Percentiles rank a stretch among this genome's conserved stretches.
Evolutionary conservation across 129 eudicot genomes (phyloP).

Genomic region (Smallanthus sonchifolius): DNA sequence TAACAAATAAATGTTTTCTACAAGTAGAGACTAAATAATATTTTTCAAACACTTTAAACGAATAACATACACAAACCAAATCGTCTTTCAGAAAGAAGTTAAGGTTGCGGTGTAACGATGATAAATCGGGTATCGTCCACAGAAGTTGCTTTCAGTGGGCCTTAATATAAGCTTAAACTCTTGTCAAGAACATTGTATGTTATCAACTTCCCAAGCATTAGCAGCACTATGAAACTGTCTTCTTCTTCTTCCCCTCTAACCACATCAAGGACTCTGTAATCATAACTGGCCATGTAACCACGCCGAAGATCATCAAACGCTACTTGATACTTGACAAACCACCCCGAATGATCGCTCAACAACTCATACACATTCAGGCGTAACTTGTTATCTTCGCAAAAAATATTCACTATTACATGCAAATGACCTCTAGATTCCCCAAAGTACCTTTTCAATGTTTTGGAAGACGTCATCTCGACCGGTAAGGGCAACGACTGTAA

Average conservation of each 20-base stretch:
- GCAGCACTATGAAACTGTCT: neutral
- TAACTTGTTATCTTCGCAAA: neutral
- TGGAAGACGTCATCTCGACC: neutral
- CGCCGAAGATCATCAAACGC: neutral
- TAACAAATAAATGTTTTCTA: no score
- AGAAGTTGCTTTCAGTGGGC: neutral
- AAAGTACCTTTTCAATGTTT: neutral
- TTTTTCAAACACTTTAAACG: no score
- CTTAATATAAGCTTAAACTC: neutral
- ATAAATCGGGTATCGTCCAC: neutral
- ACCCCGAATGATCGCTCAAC: neutral
- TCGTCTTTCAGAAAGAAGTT: no score
- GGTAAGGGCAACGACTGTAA: neutral
- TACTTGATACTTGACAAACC: neutral
- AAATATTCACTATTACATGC: neutral
- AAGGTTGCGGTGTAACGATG: neutral
- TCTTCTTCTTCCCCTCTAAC: neutral
- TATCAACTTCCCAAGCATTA: neutral
- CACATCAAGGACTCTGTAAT: neutral
- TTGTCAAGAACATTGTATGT: neutral
- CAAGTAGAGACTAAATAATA: no score
- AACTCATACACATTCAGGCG: neutral
- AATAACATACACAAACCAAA: no score
- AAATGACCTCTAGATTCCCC: neutral
- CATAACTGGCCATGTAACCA: neutral